Conservation (phyloP, 768 basidiomycete genomes). For the Russula griseocarnosa region DNA sequence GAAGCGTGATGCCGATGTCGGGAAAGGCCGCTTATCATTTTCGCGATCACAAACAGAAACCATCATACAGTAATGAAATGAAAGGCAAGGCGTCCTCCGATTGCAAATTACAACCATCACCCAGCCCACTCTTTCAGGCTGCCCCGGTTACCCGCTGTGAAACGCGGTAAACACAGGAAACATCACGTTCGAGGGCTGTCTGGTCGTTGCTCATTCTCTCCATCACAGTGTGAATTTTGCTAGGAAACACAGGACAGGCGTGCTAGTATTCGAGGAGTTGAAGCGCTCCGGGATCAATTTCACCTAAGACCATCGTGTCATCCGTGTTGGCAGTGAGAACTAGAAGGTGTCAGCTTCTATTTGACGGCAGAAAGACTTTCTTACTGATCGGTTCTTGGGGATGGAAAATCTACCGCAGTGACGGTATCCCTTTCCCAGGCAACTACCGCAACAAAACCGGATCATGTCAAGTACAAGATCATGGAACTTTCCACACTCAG, state of each 20-base stretch:
- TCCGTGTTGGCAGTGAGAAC: conserved; percentile 93
- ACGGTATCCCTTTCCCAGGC: conserved; percentile 95
- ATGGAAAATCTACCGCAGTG: conserved; percentile 92
- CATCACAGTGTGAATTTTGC: conserved; percentile 22
- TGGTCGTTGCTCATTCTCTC: conserved; percentile 25
- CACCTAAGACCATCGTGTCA: conserved; percentile 85
- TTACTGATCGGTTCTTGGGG: conserved; percentile 91
- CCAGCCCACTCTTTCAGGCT: conserved; percentile 14
- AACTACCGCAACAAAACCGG: conserved; percentile 44
- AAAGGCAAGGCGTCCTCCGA: conserved; percentile 20
- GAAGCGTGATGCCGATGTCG: not conserved
- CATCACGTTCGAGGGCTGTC: conserved; percentile 19
- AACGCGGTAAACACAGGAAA: conserved; percentile 19
- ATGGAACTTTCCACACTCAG: conserved; percentile 73
- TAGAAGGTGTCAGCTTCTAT: conserved; percentile 34
- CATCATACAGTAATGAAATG: too few relatives aligned
- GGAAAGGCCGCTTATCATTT: not conserved
- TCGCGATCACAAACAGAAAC: not conserved
- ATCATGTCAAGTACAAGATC: conserved; percentile 53
- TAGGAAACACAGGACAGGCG: conserved; percentile 5
- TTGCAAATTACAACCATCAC: conserved; percentile 30
- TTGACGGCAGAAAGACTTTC: conserved; percentile 34
- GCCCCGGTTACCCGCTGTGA: conserved; percentile 18
- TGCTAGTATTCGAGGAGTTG: not conserved
- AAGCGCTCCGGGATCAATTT: conserved; percentile 62